Conservation (phyloP, 2,329 filamentous ascomycete species). For the Penicillium sp. region DNA sequence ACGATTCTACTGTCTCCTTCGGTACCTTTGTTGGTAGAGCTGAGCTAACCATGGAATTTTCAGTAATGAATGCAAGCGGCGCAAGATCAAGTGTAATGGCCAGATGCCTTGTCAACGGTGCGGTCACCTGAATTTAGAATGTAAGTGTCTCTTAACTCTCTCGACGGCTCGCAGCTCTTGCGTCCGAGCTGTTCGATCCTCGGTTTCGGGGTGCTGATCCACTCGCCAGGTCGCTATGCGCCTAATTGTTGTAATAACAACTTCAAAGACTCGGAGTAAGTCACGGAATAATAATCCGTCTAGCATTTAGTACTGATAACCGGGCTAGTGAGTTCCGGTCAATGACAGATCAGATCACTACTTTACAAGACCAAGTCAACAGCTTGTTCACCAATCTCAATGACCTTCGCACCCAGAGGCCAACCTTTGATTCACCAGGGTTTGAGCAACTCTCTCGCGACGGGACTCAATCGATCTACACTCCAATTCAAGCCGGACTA, state of each 20-base stretch:
- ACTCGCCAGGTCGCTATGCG: slow-evolving; percentile 54
- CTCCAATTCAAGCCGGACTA: slow-evolving; percentile 40
- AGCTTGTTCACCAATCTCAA: slow-evolving; percentile 70
- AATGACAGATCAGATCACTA: slow-evolving; percentile 70
- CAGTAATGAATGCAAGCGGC: slow-evolving; percentile 63
- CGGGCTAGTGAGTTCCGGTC: slow-evolving; percentile 68
- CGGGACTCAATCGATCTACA: slow-evolving; percentile 40
- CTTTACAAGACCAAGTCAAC: slow-evolving; percentile 81
- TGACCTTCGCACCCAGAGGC: slow-evolving; percentile 56
- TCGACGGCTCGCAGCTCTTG: not conserved
- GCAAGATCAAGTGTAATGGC: slow-evolving; percentile 68
- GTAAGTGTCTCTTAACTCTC: slow-evolving; percentile 26
- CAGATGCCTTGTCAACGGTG: slow-evolving; percentile 64
- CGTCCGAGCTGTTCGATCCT: not conserved
- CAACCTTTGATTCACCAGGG: slow-evolving; percentile 32
- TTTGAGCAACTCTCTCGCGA: slow-evolving; percentile 40
- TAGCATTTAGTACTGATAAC: slow-evolving; percentile 3
- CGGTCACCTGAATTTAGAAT: slow-evolving; percentile 62
- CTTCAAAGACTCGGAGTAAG: slow-evolving; percentile 82
- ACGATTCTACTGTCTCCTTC: not conserved
- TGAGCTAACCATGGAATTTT: slow-evolving; percentile 13
- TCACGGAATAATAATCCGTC: not conserved
- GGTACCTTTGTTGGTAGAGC: not conserved
- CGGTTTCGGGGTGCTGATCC: slow-evolving; percentile 2
- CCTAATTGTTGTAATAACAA: slow-evolving; percentile 69